phyloP scores from a whole-genome alignment of 2,329 filamentous ascomycete species.

The Fusarium graminum region DNA sequence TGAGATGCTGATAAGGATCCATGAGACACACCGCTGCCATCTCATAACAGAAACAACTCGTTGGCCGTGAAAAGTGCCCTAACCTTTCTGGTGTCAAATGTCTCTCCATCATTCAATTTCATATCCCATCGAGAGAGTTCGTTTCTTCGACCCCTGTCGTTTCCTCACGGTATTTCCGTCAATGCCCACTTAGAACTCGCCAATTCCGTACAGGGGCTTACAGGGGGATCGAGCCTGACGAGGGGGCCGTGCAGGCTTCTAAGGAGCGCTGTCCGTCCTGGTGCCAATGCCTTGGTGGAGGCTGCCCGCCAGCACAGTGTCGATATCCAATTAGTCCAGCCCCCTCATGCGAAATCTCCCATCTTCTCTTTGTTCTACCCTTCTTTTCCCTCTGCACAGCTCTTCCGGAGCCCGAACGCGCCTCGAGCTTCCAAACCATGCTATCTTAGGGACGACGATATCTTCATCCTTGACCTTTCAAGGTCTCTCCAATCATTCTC shows the following conservation, averaged over 20 bases:
- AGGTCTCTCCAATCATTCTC: constrained; percentile 4
- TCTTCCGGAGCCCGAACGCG: constrained; percentile 42
- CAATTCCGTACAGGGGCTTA: constrained; percentile 29
- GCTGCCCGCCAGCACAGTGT: constrained; percentile 43
- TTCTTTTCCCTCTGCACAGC: constrained; percentile 38
- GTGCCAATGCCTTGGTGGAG: constrained; percentile 20
- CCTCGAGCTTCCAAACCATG: constrained; percentile 41
- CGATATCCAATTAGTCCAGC: constrained; percentile 36
- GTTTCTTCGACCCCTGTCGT: constrained; percentile 22
- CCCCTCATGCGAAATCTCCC: constrained; percentile 45
- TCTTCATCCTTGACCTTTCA: constrained; percentile 33
- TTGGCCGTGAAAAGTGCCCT: constrained; percentile 27
- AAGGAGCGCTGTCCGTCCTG: constrained; percentile 29
- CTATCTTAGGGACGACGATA: constrained; percentile 36
- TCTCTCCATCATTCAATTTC: constrained; percentile 43
- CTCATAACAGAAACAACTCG: constrained; percentile 11
- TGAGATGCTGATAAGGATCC: constrained; percentile 5
- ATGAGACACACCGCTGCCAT: constrained; percentile 10
- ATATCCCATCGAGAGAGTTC: constrained; percentile 28
- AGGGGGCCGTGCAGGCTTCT: constrained; percentile 30
- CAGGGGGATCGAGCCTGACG: constrained; percentile 29
- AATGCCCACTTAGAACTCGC: constrained; percentile 37
- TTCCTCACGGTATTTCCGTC: constrained; percentile 32
- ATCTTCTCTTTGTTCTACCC: constrained; percentile 36
- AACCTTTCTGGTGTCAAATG: constrained; percentile 37